These are phyloP conservation scores for Tylopilus sp. DNA, from an alignment of 768 basidiomycete genomes.

Conservation along the genomic window DNA sequence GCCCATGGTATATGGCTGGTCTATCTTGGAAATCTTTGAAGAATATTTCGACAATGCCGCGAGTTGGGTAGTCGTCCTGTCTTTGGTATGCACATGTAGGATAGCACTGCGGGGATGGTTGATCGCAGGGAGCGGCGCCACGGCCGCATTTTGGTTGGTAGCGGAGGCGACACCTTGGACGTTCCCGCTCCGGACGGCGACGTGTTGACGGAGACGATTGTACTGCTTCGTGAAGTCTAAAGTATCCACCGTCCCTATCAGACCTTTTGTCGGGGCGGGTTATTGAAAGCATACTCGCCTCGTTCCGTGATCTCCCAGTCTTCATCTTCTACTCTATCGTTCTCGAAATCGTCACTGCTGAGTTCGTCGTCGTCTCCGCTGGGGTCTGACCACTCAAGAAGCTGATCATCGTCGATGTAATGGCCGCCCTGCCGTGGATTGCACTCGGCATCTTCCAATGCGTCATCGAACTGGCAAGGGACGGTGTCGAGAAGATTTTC, in stretches of 20 bases:
- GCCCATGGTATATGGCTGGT: constrained; percentile 61
- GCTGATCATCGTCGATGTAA: constrained; percentile 43
- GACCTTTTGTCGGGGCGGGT: background rate
- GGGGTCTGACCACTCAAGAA: constrained; percentile 29
- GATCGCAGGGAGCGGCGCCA: constrained; percentile 65
- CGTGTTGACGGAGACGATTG: constrained; percentile 90
- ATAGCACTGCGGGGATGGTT: constrained; percentile 54
- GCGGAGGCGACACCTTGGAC: constrained; percentile 58
- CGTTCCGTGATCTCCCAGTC: constrained; percentile 86
- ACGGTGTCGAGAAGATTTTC: constrained; percentile 30
- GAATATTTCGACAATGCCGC: constrained; percentile 73
- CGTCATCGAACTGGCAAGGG: constrained; percentile 63
- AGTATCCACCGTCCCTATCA: background rate
- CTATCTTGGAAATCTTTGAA: constrained; percentile 70
- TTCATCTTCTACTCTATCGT: constrained; percentile 74
- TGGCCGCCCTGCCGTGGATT: constrained; percentile 30
- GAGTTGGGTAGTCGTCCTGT: constrained; percentile 69
- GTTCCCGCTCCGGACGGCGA: constrained; percentile 73
- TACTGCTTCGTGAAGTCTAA: constrained; percentile 98
- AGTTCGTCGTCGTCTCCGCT: constrained; percentile 29
- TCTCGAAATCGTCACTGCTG: constrained; percentile 51
- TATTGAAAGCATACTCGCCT: constrained; percentile 43
- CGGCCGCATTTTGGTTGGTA: constrained; percentile 43
- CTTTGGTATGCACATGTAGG: constrained; percentile 38
- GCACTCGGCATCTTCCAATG: constrained; percentile 33